Evolutionary conservation across 164 flowering plant species (phyloP), one percentile per base, ranked within the genome.

Genomic region (Piper betle): DNA sequence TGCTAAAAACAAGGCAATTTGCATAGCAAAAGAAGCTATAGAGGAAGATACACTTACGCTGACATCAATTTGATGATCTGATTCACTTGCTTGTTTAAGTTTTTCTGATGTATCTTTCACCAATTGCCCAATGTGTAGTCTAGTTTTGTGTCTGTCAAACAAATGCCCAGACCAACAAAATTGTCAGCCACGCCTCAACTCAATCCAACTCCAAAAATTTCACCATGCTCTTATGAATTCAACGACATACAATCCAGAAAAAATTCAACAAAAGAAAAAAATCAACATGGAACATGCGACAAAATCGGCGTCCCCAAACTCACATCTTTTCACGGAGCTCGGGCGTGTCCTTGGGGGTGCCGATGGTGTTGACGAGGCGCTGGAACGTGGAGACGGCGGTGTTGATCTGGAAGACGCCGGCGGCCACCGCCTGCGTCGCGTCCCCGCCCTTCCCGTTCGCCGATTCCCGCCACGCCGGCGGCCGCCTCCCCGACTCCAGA

Each of bases 81-180:
- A 70, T 69, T 84, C 86, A 73, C 84, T 82, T 12, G 86, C 84
- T 79, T 78, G 75, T 70, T 77, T 84, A 52, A 84, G 84, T 62
- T 82, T 79, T 15, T 82, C 77, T 4, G 86, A 81, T 41, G 90
- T 82, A 58, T 84, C 84, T 54, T 82, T 84, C 62, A 84, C 90
- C 78, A 84, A 65, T 52, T 82, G 76, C 19, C 81, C 79, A 62
- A 84, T 84, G 60, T 81, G 80, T 63, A 72, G 59, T 74, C 90
- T 78, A 39, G 87, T 77, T 72, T 80, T 82, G 62, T 78, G 90
- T 64, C 90, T 84, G 76, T 33, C 46, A 55, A 63, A 15, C 7
- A 63, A 37, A 55, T 38, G n/a, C 4, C 16, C 46, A 58, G 39
- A 58, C 15, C 16, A 15, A 43, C 10, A 15, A 43, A 43, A n/a